Base-by-base conservation (phyloP, 176 grass and related monocot genomes). In the Pharus latifolius region DNA sequence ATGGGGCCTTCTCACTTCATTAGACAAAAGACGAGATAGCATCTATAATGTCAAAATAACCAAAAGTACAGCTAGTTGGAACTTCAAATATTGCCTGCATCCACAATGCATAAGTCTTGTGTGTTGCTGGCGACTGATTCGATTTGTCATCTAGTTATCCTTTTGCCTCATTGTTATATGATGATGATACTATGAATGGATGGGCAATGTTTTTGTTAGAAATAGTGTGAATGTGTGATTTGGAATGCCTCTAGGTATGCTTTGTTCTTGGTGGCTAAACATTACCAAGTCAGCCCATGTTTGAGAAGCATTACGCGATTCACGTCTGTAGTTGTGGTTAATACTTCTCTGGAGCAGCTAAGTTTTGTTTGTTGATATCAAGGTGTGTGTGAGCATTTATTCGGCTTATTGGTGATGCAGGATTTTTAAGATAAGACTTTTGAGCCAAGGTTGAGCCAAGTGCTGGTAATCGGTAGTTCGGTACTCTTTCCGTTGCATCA, bases 1-100 rank as follows among this genome's bases (percentile, higher is more conserved):
- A 76, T 49, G 77, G 40, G 62, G 5, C 40, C 41, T n/a, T n/a
- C 15, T 69, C 17, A 28, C 56, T 56, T 55, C 25, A 46, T 53
- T 69, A 74, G 69, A 74, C 55, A 42, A 0, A n/a, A n/a, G 9
- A 23, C 50, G 65, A 14, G 57, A 9, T 74, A 80, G 82, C 4
- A 47, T 46, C 16, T 28, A 18, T 63, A 70, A 49, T 43, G 63
- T 48, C 18, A 15, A 61, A 80, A 85, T 85, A 85, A 85, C 63
- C 22, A 25, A 31, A 38, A 67, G 48, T 34, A 42, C 58, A 19
- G 54, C 44, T 42, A 79, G 27, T 69, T 53, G 38, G 35, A 60
- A 49, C 46, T 55, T 60, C 61, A 74, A 20, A 47, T 52, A 30
- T 16, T 40, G 32, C 13, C 11, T 42, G 37, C 6, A 30, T 52